Evolutionary conservation across 257 asterid genomes (phyloP).

Genomic region (Forsythia viridissima): DNA sequence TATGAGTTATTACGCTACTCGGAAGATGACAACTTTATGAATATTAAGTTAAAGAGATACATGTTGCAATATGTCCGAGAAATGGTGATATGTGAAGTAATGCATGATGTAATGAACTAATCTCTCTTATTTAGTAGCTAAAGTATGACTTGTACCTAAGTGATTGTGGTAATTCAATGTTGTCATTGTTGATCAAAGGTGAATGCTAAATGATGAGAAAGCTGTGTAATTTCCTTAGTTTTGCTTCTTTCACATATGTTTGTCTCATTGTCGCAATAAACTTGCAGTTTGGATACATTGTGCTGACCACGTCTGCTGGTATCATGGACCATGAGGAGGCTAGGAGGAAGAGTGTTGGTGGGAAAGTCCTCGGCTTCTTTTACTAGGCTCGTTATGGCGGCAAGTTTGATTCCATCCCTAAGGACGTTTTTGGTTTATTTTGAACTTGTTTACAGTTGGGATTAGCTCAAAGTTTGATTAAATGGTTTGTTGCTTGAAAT

Average conservation of each 20-base stretch:
- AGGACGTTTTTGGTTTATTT: background rate
- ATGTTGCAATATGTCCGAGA: background rate
- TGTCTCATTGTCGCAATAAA: background rate
- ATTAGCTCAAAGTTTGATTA: background rate
- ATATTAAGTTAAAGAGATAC: too few species aligned
- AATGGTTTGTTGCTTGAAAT: background rate
- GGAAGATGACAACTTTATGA: background rate
- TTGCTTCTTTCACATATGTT: background rate
- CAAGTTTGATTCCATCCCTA: background rate
- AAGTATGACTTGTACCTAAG: background rate
- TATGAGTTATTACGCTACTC: background rate
- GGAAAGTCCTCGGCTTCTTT: constrained; percentile 38
- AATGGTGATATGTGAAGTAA: background rate
- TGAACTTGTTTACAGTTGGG: background rate
- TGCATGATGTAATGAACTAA: background rate
- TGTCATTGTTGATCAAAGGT: too few species aligned
- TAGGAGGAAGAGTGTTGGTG: constrained; percentile 35
- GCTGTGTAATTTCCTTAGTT: background rate
- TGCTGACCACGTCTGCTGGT: constrained; percentile 38
- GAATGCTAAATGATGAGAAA: background rate
- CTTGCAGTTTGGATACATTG: constrained; percentile 36
- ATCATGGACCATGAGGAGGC: constrained; percentile 43
- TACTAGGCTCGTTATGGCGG: constrained; percentile 12
- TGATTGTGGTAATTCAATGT: background rate
- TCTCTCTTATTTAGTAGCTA: background rate